These are phyloP conservation scores for Scheffersomyces amazonensis DNA, from an alignment of 805 yeast genomes.

Conservation along the genomic window DNA sequence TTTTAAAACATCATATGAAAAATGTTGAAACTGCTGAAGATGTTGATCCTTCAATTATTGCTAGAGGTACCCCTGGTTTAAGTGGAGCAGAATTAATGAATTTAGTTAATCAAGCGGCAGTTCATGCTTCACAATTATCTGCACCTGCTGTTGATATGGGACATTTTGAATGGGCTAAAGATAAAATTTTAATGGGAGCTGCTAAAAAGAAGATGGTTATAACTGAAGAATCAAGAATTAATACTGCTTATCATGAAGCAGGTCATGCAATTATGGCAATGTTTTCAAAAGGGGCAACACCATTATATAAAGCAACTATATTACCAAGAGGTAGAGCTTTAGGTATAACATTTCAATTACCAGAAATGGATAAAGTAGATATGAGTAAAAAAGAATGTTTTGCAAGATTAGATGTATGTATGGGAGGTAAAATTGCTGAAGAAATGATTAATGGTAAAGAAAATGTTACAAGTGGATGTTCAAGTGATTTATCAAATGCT, in stretches of 20 bases:
- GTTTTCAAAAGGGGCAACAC: constrained; percentile 91
- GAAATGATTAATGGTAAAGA: constrained; percentile 88
- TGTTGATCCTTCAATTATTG: constrained; percentile 86
- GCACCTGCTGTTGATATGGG: constrained; percentile 87
- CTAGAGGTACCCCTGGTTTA: constrained; percentile 96
- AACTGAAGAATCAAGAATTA: constrained; percentile 89
- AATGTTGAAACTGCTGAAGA: constrained; percentile 82
- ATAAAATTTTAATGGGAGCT: constrained; percentile 96
- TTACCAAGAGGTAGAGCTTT: constrained; percentile 95
- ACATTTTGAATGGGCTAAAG: constrained; percentile 99
- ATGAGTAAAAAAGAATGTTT: constrained; percentile 85
- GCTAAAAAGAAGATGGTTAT: constrained; percentile 97
- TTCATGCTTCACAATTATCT: constrained; percentile 88
- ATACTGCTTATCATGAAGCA: constrained; percentile 98
- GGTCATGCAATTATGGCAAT: constrained; percentile 99
- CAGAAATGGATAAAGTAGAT: constrained; percentile 97
- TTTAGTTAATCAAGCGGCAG: constrained; percentile 96
- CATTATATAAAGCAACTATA: constrained; percentile 94
- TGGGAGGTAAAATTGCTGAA: constrained; percentile 99
- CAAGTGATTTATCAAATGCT: constrained; percentile 86
- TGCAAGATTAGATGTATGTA: constrained; percentile 92
- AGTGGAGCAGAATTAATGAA: constrained; percentile 98
- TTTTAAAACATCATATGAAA: constrained; percentile 85
- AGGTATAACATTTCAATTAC: constrained; percentile 95
- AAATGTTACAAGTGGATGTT: constrained; percentile 93